phyloP scores from a whole-genome alignment of 768 basidiomycete genomes.

The Podaxis sp. region DNA sequence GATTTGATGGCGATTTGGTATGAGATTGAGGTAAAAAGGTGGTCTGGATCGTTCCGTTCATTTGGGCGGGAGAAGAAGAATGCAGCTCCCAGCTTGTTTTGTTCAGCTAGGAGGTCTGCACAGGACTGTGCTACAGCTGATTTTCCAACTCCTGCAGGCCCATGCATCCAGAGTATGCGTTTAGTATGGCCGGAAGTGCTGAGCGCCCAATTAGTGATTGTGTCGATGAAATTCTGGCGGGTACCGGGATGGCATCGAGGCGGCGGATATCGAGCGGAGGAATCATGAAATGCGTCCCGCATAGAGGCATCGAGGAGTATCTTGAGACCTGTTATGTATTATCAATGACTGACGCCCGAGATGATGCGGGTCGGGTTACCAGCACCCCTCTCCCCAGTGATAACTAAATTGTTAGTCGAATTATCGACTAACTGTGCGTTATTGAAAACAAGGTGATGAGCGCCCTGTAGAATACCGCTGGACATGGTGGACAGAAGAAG shows the following conservation, averaged over 20 bases:
- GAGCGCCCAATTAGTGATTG: neutral
- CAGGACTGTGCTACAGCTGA: neutral
- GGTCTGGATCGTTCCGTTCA: neutral
- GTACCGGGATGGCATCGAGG: neutral
- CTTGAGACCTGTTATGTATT: neutral
- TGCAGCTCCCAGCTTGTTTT: neutral
- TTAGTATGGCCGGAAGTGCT: neutral
- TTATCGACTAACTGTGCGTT: neutral
- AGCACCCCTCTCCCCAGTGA: neutral
- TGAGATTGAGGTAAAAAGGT: neutral
- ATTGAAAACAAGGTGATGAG: neutral
- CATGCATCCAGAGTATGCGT: conserved; percentile 1
- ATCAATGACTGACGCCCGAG: neutral
- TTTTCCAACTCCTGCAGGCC: conserved; percentile 5
- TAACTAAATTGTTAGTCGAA: neutral
- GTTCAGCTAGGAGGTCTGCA: neutral
- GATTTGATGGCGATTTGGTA: neutral
- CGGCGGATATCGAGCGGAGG: neutral
- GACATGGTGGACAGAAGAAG: neutral
- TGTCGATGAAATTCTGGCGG: neutral
- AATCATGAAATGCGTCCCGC: neutral
- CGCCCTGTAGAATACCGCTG: neutral
- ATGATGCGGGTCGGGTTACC: neutral
- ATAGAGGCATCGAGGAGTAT: neutral
- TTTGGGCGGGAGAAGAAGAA: conserved; percentile 9